Base-by-base conservation (phyloP, 1,284 basidiomycete genomes). In the Phenoliferia sp. region DNA sequence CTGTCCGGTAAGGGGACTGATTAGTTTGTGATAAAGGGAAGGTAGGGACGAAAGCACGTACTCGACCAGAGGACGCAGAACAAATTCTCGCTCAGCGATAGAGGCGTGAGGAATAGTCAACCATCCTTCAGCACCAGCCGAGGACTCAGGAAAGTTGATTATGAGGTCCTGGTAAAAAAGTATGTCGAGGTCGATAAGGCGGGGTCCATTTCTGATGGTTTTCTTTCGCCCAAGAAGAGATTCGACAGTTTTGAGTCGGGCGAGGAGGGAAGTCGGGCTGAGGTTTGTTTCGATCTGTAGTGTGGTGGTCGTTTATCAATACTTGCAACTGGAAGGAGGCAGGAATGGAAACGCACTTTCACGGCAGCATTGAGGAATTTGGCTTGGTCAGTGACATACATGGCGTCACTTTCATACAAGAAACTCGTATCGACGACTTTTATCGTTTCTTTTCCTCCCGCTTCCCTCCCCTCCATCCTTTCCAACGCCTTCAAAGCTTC, bases 371-470 rank as follows among this genome's bases (percentile, higher is more conserved):
- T 99, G 69, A 91, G 85, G 80, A 99, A 99, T 34, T 83, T 80
- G 31, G 90, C 90, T 78, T 99, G 95, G 70, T 96, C 88, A 22
- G 85, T 85, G 31, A 95, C 87, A 79, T 99, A 99, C 96, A 98
- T 98, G 0, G 96, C 93, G 28, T 88, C 84, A 26, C 90, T 94
- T 80, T 97, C 90, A 78, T 99, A 99, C 80, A 99, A 79, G 80
- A 94, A 92, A 76, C 92, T 94, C 0, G 92, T 94, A 73, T 91
- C 84, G 32, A 89, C 80, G 19, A 94, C 80, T 19, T 75, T 77
- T 4, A 87, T 79, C 74, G 33, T 19, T 26, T 74, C 68, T 0
- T 70, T 68, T 16, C 76, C 73, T 1, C 73, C 66, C 31, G 54
- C 73, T 19, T 69, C 76, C n/a, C n/a, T n/a, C n/a, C n/a, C n/a